phyloP scores from a whole-genome alignment of 2,329 filamentous ascomycete genomes.

The Penicillium digitatum region DNA sequence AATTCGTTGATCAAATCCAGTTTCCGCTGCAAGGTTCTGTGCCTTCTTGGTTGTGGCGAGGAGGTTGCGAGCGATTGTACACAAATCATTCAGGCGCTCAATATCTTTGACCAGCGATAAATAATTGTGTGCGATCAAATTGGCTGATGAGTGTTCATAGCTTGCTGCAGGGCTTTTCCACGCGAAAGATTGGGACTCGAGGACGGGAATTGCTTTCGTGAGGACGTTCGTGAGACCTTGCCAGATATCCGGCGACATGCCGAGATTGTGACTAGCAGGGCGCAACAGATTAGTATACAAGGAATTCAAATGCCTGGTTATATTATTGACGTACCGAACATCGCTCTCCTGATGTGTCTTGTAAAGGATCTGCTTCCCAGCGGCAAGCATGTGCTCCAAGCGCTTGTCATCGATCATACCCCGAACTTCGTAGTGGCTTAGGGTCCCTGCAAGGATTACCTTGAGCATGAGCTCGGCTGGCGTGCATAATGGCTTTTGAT shows the following conservation, averaged over 20 bases:
- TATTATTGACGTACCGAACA: constrained; percentile 42
- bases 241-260: constrained; percentile 56
- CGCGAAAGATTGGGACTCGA: constrained; percentile 60
- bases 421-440: constrained; percentile 58
- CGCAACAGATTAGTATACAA: constrained; percentile 4
- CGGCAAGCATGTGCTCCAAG: constrained; percentile 55
- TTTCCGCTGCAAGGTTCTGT: constrained; percentile 60
- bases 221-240: constrained; percentile 56
- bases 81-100: constrained; percentile 59
- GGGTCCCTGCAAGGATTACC: constrained; percentile 45
- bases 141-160: constrained; percentile 57
- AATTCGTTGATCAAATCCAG: constrained; percentile 58
- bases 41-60: constrained; percentile 58
- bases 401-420: constrained; percentile 58
- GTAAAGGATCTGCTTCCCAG: constrained; percentile 58
- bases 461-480: constrained; percentile 49
- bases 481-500: constrained; percentile 40
- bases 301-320: neutral
- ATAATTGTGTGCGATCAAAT: constrained; percentile 59
- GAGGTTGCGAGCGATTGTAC: constrained; percentile 60
- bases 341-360: constrained; percentile 55
- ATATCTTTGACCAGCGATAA: constrained; percentile 58
- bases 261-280: constrained; percentile 51
- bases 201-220: constrained; percentile 57
- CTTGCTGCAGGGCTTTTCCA: constrained; percentile 56